phyloP scores from a whole-genome alignment of 805 yeast species.

The Priceomyces medius region DNA sequence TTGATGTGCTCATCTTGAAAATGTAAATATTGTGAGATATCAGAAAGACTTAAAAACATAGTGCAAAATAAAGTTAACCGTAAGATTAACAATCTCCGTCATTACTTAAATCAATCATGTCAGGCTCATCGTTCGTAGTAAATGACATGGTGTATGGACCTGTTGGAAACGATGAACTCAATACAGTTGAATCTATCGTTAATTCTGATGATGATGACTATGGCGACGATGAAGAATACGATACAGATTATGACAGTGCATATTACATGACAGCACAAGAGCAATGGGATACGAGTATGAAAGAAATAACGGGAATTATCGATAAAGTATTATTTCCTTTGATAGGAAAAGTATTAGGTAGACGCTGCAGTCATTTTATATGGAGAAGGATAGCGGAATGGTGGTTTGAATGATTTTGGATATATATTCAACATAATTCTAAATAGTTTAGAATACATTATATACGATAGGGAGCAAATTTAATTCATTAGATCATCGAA shows the following conservation, averaged over 20 bases:
- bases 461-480: neutral
- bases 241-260: slow-evolving; percentile 15
- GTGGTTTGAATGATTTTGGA: slow-evolving; percentile 25
- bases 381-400: slow-evolving; percentile 39
- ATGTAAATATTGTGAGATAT: slow-evolving; percentile 1
- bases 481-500: neutral
- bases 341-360: slow-evolving; percentile 65
- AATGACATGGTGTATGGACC: neutral
- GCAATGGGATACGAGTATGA: slow-evolving; percentile 71
- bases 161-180: neutral
- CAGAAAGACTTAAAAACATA: neutral
- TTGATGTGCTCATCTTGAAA: neutral
- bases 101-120: neutral
- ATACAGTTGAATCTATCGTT: neutral
- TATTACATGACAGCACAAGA: slow-evolving; percentile 51
- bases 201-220: slow-evolving; percentile 2
- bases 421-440: too few species aligned
- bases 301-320: slow-evolving; percentile 57
- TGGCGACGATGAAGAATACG: slow-evolving; percentile 12
- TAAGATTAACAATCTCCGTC: neutral
- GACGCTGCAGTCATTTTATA: slow-evolving; percentile 49
- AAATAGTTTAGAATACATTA: too few species aligned
- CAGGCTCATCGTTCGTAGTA: neutral
- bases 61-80: neutral
- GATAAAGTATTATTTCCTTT: slow-evolving; percentile 63